Conservation (phyloP, 805 yeast species). For the Nakazawaea ishiwadae region DNA sequence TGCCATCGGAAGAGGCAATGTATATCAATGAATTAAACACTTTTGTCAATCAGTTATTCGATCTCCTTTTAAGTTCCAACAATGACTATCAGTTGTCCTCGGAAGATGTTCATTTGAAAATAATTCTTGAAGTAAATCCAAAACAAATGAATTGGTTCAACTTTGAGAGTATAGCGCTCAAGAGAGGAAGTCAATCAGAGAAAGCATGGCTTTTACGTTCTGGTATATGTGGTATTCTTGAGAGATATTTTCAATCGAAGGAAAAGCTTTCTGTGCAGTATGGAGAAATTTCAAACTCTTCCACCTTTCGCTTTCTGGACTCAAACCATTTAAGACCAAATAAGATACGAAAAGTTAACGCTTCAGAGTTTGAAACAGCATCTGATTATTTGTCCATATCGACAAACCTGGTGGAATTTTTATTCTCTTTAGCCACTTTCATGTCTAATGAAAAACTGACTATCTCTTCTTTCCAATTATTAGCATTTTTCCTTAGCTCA, state of each 20-base stretch:
- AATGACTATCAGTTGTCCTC: conserved; percentile 11
- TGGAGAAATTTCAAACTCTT: no score
- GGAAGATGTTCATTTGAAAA: conserved; percentile 15
- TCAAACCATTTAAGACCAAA: no score
- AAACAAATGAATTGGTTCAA: conserved; percentile 20
- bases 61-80: conserved; percentile 14
- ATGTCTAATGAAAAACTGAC: conserved; percentile 14
- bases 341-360: no score
- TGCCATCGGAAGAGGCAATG: conserved; percentile 9
- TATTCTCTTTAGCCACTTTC: conserved; percentile 15
- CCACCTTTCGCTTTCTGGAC: no score
- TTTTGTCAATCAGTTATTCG: conserved; percentile 16
- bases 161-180: conserved; percentile 4
- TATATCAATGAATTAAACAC: conserved; percentile 14
- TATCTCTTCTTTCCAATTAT: conserved; percentile 25
- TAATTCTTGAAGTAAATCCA: conserved; percentile 11
- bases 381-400: no score
- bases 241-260: conserved; percentile 27
- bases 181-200: conserved; percentile 8
- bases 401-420: conserved; percentile 24
- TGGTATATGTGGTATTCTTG: conserved; percentile 30
- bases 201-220: conserved; percentile 37
- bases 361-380: no score
- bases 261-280: background rate
- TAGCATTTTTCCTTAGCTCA: conserved; percentile 21